Base-by-base conservation (phyloP, 768 basidiomycete genomes). In the Albatrellus ellisii region DNA sequence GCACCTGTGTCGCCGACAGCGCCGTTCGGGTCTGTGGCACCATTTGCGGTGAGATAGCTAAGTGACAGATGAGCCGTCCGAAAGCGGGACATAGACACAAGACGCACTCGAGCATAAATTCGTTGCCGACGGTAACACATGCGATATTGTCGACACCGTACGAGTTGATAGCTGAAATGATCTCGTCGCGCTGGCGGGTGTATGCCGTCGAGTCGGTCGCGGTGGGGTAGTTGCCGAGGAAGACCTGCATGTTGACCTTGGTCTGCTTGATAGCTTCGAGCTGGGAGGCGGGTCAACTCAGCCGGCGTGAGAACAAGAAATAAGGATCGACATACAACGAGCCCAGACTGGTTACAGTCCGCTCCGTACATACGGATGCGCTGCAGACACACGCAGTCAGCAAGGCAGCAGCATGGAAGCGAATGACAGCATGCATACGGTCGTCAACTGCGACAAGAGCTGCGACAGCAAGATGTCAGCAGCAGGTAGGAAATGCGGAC, bases 41-140 rank as follows among this genome's bases (percentile, higher is more conserved):
- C 68, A 43, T 72, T 67, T 1, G 52, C 61, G 25, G 54, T 73
- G 31, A 88, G 56, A 47, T 76, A 82, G 56, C 83, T 86, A n/a
- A 20, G 9, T 1, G 17, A 36, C 11, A 15, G 4, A 36, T 36
- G 34, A 15, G 14, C 22, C n/a, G n/a, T n/a, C n/a, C n/a, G n/a
- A n/a, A n/a, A n/a, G n/a, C n/a, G n/a, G n/a, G n/a, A n/a, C n/a
- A n/a, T n/a, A n/a, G n/a, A 26, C 7, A 33, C 1, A 31, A 44
- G 41, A 62, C 70, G 4, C 37, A 81, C 77, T 90, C 75, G 37
- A 91, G 68, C 55, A 89, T 85, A 56, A 75, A 88, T 60, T 94
- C 90, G 56, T 95, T 94, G 26, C 94, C 91, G 26, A 95, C 91
- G 10, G 82, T 91, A 27, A 97, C 54, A 7, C 94, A 94, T 0